phyloP scores from a whole-genome alignment of 129 eudicot species.

The Flaveria ramosissima region DNA sequence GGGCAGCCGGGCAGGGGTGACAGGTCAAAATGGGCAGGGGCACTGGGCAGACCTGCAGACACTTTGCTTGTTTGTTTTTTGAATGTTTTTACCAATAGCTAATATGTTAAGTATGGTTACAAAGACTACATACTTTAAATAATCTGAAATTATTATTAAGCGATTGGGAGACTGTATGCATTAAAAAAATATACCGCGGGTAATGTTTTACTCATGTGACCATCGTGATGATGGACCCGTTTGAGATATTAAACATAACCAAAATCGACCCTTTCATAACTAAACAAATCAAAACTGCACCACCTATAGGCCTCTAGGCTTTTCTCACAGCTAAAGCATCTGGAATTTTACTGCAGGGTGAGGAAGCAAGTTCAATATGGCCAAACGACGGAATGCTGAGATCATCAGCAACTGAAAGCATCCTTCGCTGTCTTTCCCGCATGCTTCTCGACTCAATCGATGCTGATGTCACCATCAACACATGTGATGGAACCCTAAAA shows the following conservation, averaged over 20 bases:
- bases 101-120: background rate
- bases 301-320: too few species aligned
- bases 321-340: background rate
- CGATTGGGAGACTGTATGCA: background rate
- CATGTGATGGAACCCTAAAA: slow-evolving; percentile 56
- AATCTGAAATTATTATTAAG: background rate
- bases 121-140: background rate
- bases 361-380: slow-evolving; percentile 78
- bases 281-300: background rate
- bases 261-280: background rate
- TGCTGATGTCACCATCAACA: slow-evolving; percentile 82
- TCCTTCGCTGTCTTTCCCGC: slow-evolving; percentile 66
- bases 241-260: background rate
- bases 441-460: slow-evolving; percentile 79
- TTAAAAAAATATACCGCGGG: background rate
- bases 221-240: background rate
- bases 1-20: background rate
- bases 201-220: background rate
- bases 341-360: slow-evolving; percentile 53
- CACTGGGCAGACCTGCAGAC: background rate
- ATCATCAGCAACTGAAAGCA: slow-evolving; percentile 55
- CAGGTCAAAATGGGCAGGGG: background rate
- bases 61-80: background rate
- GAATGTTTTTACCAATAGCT: background rate
- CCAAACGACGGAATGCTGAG: slow-evolving; percentile 54